Percentiles rank a stretch among this genome's conserved stretches.
phyloP scores from a whole-genome alignment of 2,329 filamentous ascomycete species.

The Aspergillus pseudotamarii region DNA sequence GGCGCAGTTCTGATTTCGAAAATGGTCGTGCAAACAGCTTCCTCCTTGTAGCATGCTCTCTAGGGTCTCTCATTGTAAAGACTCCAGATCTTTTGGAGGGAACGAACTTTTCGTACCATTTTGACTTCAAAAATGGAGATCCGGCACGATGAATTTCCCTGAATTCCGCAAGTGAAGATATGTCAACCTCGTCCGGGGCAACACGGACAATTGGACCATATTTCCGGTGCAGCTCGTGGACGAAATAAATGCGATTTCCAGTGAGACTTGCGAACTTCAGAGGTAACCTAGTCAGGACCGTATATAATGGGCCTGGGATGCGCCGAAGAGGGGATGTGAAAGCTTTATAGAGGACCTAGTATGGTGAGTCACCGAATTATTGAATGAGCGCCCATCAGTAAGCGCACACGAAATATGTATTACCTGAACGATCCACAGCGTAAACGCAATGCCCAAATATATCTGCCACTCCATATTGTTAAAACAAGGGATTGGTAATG shows the following conservation, averaged over 20 bases:
- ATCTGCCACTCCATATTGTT: neutral
- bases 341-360: neutral
- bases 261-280: slow-evolving; percentile 14
- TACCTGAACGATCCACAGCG: neutral
- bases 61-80: slow-evolving; percentile 43
- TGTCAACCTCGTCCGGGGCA: slow-evolving; percentile 24
- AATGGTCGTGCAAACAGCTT: slow-evolving; percentile 46
- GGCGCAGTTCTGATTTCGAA: slow-evolving; percentile 16
- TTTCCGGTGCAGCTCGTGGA: slow-evolving; percentile 24
- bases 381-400: neutral
- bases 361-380: neutral
- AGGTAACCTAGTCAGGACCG: slow-evolving; percentile 6
- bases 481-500: neutral
- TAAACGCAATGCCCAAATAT: neutral
- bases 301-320: slow-evolving; percentile 11
- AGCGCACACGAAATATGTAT: neutral
- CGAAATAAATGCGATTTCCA: slow-evolving; percentile 17
- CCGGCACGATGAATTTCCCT: slow-evolving; percentile 32
- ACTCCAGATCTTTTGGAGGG: slow-evolving; percentile 27
- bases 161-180: slow-evolving; percentile 38
- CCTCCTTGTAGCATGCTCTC: slow-evolving; percentile 44
- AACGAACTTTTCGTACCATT: slow-evolving; percentile 30
- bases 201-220: slow-evolving; percentile 30
- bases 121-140: slow-evolving; percentile 29
- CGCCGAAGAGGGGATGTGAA: slow-evolving; percentile 7